Evolutionary conservation across 2,329 filamentous ascomycete species (phyloP), one percentile per base, ranked within the genome.

Genomic region (Aspergillus sp.): DNA sequence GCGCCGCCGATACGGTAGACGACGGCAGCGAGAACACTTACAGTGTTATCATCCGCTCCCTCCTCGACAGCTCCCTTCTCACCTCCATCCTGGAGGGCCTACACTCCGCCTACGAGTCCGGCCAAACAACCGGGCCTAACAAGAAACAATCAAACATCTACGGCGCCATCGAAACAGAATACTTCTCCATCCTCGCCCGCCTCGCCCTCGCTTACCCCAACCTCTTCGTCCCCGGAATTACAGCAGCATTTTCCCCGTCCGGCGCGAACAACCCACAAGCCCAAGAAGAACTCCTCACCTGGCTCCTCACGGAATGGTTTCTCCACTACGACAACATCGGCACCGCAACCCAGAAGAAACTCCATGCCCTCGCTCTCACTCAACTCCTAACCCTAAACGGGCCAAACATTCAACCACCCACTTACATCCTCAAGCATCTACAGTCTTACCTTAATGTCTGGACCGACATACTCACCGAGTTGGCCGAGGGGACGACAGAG

Each of bases 61-160:
- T 92, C 67, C 75, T 89, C 6, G 82, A 85, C 50, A 83, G 80
- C 33, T 86, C 84, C 1, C 84, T 90, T 61, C 77, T 90, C 44
- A 77, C 79, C 39, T 84, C 83, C 52, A 80, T 93, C 6, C 77
- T 93, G 15, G 81, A 85, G 62, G 84, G 84, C 8, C 80, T 93
- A 1, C 86, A 86, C 67, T 83, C 87, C 52, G 84, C 87, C 3
- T 87, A 80, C 82, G 84, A 89, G 68, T 87, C 90, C 3, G 88
- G 90, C 66, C 88, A 96, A 71, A 91, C 90, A 0, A 90, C 90
- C 0, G 93, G 95, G 0, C 93, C 93, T 0, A 90, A 90, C 67
- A 83, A 84, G 24, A 89, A 84, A 64, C 80, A 85, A 19, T 84
- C 87, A 41, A 84, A 85, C 31, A 84, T 97, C 35, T 88, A 89